Percentiles rank a stretch among this genome's conserved stretches.
These are phyloP conservation scores for Fraxinus greggii DNA, from an alignment of 305 asterid genomes.

Conservation along the genomic window DNA sequence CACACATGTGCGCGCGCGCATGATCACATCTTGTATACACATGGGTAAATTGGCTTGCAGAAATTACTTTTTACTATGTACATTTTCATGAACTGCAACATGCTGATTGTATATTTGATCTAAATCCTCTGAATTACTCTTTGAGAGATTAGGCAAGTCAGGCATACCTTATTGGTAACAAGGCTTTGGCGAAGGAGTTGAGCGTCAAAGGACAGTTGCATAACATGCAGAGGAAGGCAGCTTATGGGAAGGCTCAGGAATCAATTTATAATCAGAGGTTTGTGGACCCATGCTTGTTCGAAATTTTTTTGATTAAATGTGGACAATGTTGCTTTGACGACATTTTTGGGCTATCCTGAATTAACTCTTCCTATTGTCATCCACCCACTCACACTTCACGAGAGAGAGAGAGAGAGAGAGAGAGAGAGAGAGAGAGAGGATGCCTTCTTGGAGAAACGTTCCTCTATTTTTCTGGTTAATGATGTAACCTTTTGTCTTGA, in stretches of 20 bases:
- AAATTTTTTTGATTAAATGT: background rate
- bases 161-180: conserved; percentile 82
- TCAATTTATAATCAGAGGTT: conserved; percentile 77
- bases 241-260: conserved; percentile 80
- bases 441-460: background rate
- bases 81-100: background rate
- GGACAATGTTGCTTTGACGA: background rate
- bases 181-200: conserved; percentile 84
- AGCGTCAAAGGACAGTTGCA: conserved; percentile 80
- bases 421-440: background rate
- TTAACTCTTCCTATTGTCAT: background rate
- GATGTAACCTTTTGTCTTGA: background rate
- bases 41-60: background rate
- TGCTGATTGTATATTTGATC: background rate
- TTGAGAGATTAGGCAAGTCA: conserved; percentile 67
- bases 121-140: conserved; percentile 12
- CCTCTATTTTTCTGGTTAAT: background rate
- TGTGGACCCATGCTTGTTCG: conserved; percentile 15
- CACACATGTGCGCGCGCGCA: background rate
- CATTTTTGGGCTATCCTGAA: background rate
- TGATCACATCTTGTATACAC: background rate
- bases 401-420: background rate
- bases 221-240: conserved; percentile 80
- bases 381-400: background rate
- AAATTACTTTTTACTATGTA: background rate